These are phyloP conservation scores for Hortaea werneckii DNA, from an alignment of 2,329 filamentous ascomycete species.

Conservation along the genomic window DNA sequence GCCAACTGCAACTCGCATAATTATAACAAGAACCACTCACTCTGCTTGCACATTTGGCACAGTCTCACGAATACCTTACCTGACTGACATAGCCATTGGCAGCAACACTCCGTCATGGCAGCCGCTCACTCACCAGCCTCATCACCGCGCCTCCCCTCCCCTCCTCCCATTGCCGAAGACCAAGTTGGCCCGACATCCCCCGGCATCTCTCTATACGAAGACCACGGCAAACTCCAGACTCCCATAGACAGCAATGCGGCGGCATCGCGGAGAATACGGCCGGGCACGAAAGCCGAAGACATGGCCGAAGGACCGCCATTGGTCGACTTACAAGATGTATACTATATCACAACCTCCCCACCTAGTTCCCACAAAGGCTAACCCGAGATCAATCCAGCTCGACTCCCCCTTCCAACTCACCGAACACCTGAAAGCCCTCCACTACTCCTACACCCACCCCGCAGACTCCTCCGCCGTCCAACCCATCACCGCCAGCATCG, in stretches of 20 bases:
- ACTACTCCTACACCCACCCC: constrained; percentile 68
- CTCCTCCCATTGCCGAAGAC: constrained; percentile 88
- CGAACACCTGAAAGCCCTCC: constrained; percentile 88
- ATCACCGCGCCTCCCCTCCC: constrained; percentile 87
- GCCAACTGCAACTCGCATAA: too few species aligned
- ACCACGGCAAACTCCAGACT: constrained; percentile 48
- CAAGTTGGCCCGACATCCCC: constrained; percentile 77
- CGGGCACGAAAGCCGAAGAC: constrained; percentile 81
- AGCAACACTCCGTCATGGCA: constrained; percentile 12
- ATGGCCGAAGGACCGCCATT: constrained; percentile 89
- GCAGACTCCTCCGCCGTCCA: constrained; percentile 60
- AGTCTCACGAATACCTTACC: too few species aligned
- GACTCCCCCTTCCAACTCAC: constrained; percentile 96
- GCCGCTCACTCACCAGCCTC: constrained; percentile 47
- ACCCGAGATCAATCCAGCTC: constrained; percentile 49
- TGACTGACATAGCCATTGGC: too few species aligned
- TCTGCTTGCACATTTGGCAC: too few species aligned
- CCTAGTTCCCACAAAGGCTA: neutral
- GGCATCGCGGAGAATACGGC: constrained; percentile 74
- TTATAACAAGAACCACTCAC: too few species aligned
- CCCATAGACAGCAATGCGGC: constrained; percentile 54
- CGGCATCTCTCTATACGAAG: constrained; percentile 49
- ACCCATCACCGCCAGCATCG: constrained; percentile 66
- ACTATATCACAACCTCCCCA: constrained; percentile 16
- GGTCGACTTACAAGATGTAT: constrained; percentile 72